Conservation (phyloP, 805 yeast genomes). For the Monosporozyma yasuniensis region DNA sequence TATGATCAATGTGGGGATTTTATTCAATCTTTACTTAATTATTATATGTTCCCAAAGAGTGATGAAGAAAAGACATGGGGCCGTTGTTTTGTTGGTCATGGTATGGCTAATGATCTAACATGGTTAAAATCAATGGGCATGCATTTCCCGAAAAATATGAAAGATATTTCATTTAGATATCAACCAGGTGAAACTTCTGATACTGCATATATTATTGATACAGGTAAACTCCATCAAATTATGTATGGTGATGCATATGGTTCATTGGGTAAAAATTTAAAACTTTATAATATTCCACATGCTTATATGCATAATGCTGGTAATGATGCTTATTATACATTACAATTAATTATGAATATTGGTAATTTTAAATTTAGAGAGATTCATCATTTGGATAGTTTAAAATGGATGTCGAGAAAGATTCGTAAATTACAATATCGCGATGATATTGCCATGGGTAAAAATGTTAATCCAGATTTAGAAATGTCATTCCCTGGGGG, state of each 20-base stretch:
- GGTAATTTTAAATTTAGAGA: slow-evolving; percentile 35
- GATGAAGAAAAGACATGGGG: slow-evolving; percentile 19
- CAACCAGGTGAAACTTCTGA: background rate
- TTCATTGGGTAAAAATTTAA: slow-evolving; percentile 38
- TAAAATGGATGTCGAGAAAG: slow-evolving; percentile 12
- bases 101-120: slow-evolving; percentile 45
- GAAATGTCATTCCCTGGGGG: background rate
- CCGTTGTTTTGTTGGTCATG: slow-evolving; percentile 52
- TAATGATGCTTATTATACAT: slow-evolving; percentile 59
- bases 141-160: slow-evolving; percentile 28
- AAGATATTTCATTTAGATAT: slow-evolving; percentile 3
- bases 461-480: background rate
- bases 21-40: slow-evolving; percentile 36
- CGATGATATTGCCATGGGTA: slow-evolving; percentile 4
- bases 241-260: slow-evolving; percentile 36
- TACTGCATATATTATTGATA: slow-evolving; percentile 34
- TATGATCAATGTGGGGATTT: slow-evolving; percentile 31
- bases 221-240: slow-evolving; percentile 36
- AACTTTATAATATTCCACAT: slow-evolving; percentile 44
- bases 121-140: slow-evolving; percentile 43
- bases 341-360: slow-evolving; percentile 39
- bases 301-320: slow-evolving; percentile 61
- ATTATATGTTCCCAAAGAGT: slow-evolving; percentile 32
- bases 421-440: slow-evolving; percentile 8
- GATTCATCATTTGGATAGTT: slow-evolving; percentile 20